phyloP scores from a whole-genome alignment of 306 rosid genomes.

The Parietaria judaica region DNA sequence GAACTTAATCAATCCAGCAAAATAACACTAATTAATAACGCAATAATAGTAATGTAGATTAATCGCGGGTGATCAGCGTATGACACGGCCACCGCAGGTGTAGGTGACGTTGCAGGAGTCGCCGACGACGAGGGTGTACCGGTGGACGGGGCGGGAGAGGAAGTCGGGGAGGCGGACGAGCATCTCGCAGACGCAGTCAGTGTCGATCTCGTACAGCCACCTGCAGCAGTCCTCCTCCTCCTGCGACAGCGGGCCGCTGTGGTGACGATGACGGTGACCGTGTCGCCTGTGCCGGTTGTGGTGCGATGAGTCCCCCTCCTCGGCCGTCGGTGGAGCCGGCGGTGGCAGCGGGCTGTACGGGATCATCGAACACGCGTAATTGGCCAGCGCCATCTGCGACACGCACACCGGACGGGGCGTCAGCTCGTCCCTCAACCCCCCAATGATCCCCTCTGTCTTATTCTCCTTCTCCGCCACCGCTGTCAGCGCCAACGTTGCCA shows the following conservation, averaged over 20 bases:
- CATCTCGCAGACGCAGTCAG: constrained; percentile 59
- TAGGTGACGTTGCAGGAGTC: constrained; percentile 44
- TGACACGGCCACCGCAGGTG: constrained; percentile 46
- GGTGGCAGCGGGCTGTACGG: constrained; percentile 31
- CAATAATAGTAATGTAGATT: not conserved
- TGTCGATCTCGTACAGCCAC: constrained; percentile 57
- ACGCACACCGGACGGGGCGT: constrained; percentile 50
- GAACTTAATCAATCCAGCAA: too few relatives aligned
- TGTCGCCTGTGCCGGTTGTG: not conserved
- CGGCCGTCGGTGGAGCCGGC: constrained; percentile 24
- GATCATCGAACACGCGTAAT: constrained; percentile 53
- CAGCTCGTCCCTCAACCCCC: not conserved
- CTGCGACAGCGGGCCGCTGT: constrained; percentile 6
- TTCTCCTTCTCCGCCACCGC: not conserved
- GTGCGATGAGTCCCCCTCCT: constrained; percentile 6
- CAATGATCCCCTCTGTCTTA: constrained; percentile 20
- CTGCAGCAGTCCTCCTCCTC: constrained; percentile 59
- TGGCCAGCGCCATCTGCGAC: constrained; percentile 59
- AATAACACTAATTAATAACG: too few relatives aligned
- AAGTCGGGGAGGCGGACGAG: constrained; percentile 56
- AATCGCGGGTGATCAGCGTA: constrained; percentile 2
- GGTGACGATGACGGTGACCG: constrained; percentile 2
- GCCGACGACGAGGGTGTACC: constrained; percentile 37
- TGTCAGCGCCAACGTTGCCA: constrained; percentile 13
- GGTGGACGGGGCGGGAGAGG: constrained; percentile 53